Percentiles rank a stretch among this genome's conserved stretches.
Evolutionary conservation across 805 yeast species (phyloP).

Genomic region (Teunomyces panamensis): DNA sequence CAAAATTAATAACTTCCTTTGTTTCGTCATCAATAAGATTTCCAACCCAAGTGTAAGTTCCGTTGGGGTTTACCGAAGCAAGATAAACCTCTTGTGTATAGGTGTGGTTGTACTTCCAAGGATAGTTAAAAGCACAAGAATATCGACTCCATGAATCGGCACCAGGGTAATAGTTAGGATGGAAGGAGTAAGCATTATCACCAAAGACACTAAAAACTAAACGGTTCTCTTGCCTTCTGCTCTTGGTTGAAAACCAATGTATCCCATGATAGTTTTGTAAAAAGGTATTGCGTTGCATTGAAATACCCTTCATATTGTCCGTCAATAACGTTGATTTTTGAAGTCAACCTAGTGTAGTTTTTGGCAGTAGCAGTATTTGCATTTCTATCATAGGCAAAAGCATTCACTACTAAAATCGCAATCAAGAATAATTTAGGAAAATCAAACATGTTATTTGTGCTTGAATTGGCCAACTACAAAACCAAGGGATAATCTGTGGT

Average conservation of each 20-base stretch:
- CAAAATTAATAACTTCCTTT: neutral
- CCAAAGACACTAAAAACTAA: slow-evolving; percentile 8
- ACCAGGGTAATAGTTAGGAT: slow-evolving; percentile 5
- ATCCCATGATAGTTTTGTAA: neutral
- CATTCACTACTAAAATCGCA: too few species aligned
- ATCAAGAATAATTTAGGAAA: too few species aligned
- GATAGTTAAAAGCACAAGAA: slow-evolving; percentile 3
- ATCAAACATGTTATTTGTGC: too few species aligned
- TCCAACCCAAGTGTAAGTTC: slow-evolving; percentile 1
- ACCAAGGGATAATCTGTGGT: too few species aligned
- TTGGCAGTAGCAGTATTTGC: too few species aligned
- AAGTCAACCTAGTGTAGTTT: neutral
- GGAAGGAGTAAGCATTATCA: slow-evolving; percentile 1
- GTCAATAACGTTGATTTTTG: neutral
- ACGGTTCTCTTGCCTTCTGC: neutral
- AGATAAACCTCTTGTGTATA: slow-evolving; percentile 1
- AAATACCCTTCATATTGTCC: neutral
- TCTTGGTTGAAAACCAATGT: slow-evolving; percentile 6
- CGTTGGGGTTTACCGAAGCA: neutral
- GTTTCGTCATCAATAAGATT: slow-evolving; percentile 1
- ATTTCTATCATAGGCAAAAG: too few species aligned
- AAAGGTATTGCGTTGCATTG: neutral
- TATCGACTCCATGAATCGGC: slow-evolving; percentile 7
- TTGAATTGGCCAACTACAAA: too few species aligned
- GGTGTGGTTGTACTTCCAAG: slow-evolving; percentile 5